Base-by-base conservation (phyloP, 1,284 basidiomycete species). In the Coriolopsis trogii region DNA sequence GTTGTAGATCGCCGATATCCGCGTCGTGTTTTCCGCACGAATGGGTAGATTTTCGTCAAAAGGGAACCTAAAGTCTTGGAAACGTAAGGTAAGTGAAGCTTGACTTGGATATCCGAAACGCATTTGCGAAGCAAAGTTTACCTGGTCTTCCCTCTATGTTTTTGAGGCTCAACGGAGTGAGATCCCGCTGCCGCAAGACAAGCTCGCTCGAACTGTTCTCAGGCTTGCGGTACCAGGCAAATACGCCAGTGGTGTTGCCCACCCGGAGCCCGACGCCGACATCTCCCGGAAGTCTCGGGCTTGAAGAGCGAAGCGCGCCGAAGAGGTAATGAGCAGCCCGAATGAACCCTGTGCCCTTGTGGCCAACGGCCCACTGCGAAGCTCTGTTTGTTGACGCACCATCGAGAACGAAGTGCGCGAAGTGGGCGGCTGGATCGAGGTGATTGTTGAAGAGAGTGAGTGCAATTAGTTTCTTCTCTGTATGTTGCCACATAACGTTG, bases 361-460 rank as follows among this genome's bases (percentile, higher is more conserved):
- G 33, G 7, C 49, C 48, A 3, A 34, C 34, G 1, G 37, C 26
- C 43, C 42, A 47, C 10, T 25, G 16, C 6, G 45, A 47, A n/a
- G 3, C 5, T 1, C 38, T n/a, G 9, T 49, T 34, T 2, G 43
- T 42, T 0, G 58, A 53, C 5, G 16, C 26, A n/a, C 28, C 30
- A 4, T 46, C 45, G 8, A 36, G n/a, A 23, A 46, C 18, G 36
- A 51, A 34, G 21, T 42, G 49, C 6, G 12, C 30, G 21, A 52
- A 16, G 12, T 24, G 34, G 2, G 46, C 12, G 4, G 25, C 6
- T 12, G n/a, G 16, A 10, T 53, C 40, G 6, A 47, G 13, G 26
- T 56, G 54, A 28, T 56, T 59, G 42, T 44, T 59, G 41, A 45
- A 60, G 26, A 60, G 20, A 6, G 58, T 40, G 4, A 56, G 3